Base-by-base conservation (phyloP, 257 asterid genomes). In the Lantana camara region DNA sequence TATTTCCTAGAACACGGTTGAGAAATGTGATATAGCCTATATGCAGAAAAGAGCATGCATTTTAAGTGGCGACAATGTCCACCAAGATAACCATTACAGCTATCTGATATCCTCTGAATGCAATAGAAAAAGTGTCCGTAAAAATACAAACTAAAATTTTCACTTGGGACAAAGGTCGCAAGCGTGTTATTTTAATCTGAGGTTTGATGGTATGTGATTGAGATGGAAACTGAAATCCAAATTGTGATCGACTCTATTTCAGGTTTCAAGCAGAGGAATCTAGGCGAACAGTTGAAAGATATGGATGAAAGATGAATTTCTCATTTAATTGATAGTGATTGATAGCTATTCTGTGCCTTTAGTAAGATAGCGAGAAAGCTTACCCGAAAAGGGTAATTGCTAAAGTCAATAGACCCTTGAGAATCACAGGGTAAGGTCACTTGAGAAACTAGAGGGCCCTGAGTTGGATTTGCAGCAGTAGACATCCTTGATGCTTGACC, bases 361-460 rank as follows among this genome's bases (percentile, higher is more conserved):
- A 17, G 5, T 42, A 41, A 51, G 70, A 27, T 49, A 47, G 61
- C 69, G 77, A 40, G 55, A 42, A 57, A 63, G 65, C 95, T 82
- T 84, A 93, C 99, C 60, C 92, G 89, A 78, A 87, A 85, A 12
- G 97, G 97, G 75, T 82, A 93, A 66, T 75, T 68, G 76, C 89
- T 84, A 73, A 87, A 93, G 84, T 93, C 92, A 50, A 93, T 78
- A 48, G 97, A 83, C 63, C 99, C 99, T 42, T 84, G 89, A 77
- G 91, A 90, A 81, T 93, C 91, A 64, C 97, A 83, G 64, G 95
- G 99, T 76, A 93, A 70, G 15, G 83, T 79, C 67, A 93, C 95
- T 83, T 90, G 97, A 54, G 99, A 90, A 69, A 90, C 80, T 51
- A 76, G 38, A 68, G 79, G 77, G 65, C 91, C 91, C 70, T 84